Conservation (phyloP, 106 monocot species). For the Dendrobium officinale region DNA sequence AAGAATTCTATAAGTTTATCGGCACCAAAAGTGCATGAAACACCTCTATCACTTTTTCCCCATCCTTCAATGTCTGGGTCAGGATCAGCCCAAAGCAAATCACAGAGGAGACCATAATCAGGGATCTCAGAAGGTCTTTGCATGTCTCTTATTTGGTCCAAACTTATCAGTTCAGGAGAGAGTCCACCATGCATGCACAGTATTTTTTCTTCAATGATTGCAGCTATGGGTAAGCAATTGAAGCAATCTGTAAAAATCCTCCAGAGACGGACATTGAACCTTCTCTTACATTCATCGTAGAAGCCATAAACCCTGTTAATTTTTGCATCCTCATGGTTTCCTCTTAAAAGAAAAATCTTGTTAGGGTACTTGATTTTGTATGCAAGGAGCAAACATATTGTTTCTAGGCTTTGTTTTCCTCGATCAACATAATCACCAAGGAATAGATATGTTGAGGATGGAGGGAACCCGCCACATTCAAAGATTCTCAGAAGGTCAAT, state of each 20-base stretch:
- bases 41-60: constrained; percentile 31
- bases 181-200: constrained; percentile 47
- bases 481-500: constrained; percentile 33
- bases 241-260: constrained; percentile 38
- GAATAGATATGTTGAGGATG: constrained; percentile 31
- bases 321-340: constrained; percentile 42
- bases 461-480: constrained; percentile 35
- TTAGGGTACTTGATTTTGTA: constrained; percentile 38
- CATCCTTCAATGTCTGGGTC: constrained; percentile 26
- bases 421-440: constrained; percentile 45
- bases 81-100: constrained; percentile 44
- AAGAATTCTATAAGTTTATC: constrained; percentile 34
- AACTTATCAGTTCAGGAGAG: constrained; percentile 25
- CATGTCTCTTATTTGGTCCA: constrained; percentile 34
- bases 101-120: constrained; percentile 36
- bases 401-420: constrained; percentile 38
- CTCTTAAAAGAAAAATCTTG: constrained; percentile 31
- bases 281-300: constrained; percentile 40
- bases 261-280: constrained; percentile 41
- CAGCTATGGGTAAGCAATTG: constrained; percentile 38
- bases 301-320: constrained; percentile 39
- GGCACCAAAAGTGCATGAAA: constrained; percentile 32
- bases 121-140: constrained; percentile 31
- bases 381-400: constrained; percentile 37
- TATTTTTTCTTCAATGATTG: constrained; percentile 31